These are phyloP conservation scores for Mycena leptocephala DNA, from an alignment of 768 basidiomycete species.

Conservation along the genomic window DNA sequence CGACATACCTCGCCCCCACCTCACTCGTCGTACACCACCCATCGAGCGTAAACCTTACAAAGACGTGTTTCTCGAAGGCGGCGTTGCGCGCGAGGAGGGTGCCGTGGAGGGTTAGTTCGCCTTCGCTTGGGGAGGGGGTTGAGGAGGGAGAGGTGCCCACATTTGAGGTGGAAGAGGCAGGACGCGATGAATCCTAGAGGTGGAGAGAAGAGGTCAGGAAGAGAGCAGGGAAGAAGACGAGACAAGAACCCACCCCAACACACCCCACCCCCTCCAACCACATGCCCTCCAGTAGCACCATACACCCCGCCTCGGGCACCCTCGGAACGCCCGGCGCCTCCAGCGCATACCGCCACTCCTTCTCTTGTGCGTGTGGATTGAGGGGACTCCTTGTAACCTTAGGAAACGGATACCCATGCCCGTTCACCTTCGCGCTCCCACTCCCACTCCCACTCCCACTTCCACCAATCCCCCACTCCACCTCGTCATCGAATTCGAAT, in stretches of 20 bases:
- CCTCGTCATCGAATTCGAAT: conserved; percentile 18
- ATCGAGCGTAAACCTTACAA: conserved; percentile 92
- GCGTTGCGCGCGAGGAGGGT: conserved; percentile 89
- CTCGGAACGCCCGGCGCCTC: conserved; percentile 31
- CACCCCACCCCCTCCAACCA: neutral
- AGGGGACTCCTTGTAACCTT: neutral
- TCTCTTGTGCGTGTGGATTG: neutral
- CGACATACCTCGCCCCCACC: conserved; percentile 69
- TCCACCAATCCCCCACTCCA: neutral
- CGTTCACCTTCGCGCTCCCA: too few species aligned
- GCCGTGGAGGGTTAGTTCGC: conserved; percentile 69
- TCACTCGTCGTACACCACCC: conserved; percentile 95
- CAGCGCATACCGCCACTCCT: conserved; percentile 23
- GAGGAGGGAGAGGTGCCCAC: too few species aligned
- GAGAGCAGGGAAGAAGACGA: conserved; percentile 17
- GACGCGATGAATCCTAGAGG: too few species aligned
- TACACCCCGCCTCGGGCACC: neutral
- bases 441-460: too few species aligned
- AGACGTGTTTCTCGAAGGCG: conserved; percentile 89
- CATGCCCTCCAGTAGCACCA: conserved; percentile 33
- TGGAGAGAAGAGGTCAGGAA: neutral
- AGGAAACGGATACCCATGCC: too few species aligned
- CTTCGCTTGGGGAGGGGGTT: conserved; percentile 2
- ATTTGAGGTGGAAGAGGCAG: conserved; percentile 29
- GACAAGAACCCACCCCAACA: conserved; percentile 23